Percentiles rank a stretch among this genome's conserved stretches.
phyloP scores from a whole-genome alignment of 495 filamentous ascomycete species.

The Penicillium bialowiezense region DNA sequence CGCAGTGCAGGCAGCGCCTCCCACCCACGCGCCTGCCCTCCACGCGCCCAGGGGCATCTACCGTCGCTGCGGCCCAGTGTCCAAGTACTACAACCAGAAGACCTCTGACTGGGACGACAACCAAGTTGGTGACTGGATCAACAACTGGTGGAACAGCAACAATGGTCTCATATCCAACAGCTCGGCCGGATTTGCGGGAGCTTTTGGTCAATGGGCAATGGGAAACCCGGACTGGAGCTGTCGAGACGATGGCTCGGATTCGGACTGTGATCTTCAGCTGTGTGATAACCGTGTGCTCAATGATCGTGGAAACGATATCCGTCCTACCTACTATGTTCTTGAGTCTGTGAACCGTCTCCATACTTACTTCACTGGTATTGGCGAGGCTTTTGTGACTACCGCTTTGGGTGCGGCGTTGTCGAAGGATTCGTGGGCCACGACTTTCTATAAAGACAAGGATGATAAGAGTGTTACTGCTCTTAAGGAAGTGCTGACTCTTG shows the following conservation, averaged over 20 bases:
- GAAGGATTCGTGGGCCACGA: slow-evolving; percentile 22
- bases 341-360: slow-evolving; percentile 24
- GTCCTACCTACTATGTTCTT: slow-evolving; percentile 23
- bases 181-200: slow-evolving; percentile 17
- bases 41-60: slow-evolving; percentile 2
- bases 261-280: slow-evolving; percentile 20
- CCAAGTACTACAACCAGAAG: slow-evolving; percentile 18
- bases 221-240: slow-evolving; percentile 27
- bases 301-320: slow-evolving; percentile 14
- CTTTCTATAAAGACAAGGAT: slow-evolving; percentile 26
- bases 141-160: slow-evolving; percentile 21
- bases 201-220: slow-evolving; percentile 25
- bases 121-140: slow-evolving; percentile 21
- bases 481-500: slow-evolving; percentile 12
- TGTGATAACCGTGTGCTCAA: slow-evolving; percentile 22
- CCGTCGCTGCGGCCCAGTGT: slow-evolving; percentile 21
- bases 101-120: slow-evolving; percentile 16
- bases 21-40: too few relatives aligned
- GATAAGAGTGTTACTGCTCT: slow-evolving; percentile 15
- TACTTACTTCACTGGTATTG: slow-evolving; percentile 19
- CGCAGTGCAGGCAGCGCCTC: slow-evolving; percentile 7
- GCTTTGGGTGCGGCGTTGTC: slow-evolving; percentile 23
- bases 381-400: slow-evolving; percentile 19
- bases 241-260: slow-evolving; percentile 20
- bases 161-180: slow-evolving; percentile 8